These are phyloP conservation scores for Sphenostylis stenocarpa DNA, from an alignment of 306 rosid genomes.

Conservation along the genomic window DNA sequence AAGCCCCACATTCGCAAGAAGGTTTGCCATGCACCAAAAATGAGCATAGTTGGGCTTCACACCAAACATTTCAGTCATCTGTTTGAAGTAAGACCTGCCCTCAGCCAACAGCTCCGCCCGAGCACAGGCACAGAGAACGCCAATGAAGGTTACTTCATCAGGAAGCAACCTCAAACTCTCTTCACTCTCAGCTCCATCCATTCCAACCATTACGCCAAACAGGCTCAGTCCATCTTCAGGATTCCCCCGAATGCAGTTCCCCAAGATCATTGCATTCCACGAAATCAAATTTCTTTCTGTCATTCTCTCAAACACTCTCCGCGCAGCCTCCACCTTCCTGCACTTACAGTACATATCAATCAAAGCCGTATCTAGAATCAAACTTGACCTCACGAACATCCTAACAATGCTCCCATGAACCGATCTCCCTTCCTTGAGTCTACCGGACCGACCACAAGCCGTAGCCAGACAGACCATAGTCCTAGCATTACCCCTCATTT, in stretches of 20 bases:
- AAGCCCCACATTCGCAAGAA: slow-evolving; percentile 49
- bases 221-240: slow-evolving; percentile 64
- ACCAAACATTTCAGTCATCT: slow-evolving; percentile 49
- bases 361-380: slow-evolving; percentile 60
- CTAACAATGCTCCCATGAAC: slow-evolving; percentile 63
- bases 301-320: slow-evolving; percentile 49
- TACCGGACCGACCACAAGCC: slow-evolving; percentile 64
- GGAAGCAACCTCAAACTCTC: slow-evolving; percentile 41
- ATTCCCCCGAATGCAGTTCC: slow-evolving; percentile 68
- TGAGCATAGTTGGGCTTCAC: slow-evolving; percentile 74
- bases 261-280: slow-evolving; percentile 75
- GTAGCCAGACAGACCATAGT: slow-evolving; percentile 55
- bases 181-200: slow-evolving; percentile 25
- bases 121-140: slow-evolving; percentile 78
- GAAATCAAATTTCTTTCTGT: slow-evolving; percentile 53
- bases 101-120: slow-evolving; percentile 52
- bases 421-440: slow-evolving; percentile 70
- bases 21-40: slow-evolving; percentile 79
- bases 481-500: slow-evolving; percentile 48
- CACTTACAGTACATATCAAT: slow-evolving; percentile 75
- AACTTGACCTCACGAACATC: slow-evolving; percentile 26
- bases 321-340: slow-evolving; percentile 47
- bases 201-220: slow-evolving; percentile 47
- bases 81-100: slow-evolving; percentile 55
- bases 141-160: slow-evolving; percentile 68